Conservation (phyloP, 2,329 filamentous ascomycete genomes). For the Fusarium nisikadoi region DNA sequence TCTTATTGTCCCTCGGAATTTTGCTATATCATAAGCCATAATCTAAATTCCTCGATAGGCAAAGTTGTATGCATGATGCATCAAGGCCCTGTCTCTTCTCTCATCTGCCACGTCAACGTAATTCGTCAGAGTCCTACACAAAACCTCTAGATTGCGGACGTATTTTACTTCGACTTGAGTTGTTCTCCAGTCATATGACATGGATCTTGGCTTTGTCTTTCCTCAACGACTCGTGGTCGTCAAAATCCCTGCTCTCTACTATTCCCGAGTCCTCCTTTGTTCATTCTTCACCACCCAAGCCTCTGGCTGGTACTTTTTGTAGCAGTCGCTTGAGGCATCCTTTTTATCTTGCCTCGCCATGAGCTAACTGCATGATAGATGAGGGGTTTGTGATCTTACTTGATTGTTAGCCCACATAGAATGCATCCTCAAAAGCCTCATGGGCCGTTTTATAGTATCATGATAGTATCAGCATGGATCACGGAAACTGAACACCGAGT, state of each 20-base stretch:
- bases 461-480: neutral
- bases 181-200: neutral
- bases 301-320: neutral
- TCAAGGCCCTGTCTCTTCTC: neutral
- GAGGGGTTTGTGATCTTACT: neutral
- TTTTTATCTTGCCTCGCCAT: neutral
- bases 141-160: neutral
- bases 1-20: neutral
- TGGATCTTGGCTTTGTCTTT: neutral
- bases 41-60: neutral
- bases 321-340: neutral
- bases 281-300: too few species aligned
- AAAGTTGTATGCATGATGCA: neutral
- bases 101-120: neutral
- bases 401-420: neutral
- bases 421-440: neutral
- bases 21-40: neutral
- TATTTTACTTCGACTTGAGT: neutral
- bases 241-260: neutral
- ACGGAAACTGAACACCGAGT: neutral
- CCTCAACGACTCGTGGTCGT: neutral
- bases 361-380: neutral
- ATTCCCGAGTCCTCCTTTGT: neutral
- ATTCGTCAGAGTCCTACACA: neutral
- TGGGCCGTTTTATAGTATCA: neutral